Evolutionary conservation across 768 basidiomycete species (phyloP).

Genomic region (Tricholoma sp.): DNA sequence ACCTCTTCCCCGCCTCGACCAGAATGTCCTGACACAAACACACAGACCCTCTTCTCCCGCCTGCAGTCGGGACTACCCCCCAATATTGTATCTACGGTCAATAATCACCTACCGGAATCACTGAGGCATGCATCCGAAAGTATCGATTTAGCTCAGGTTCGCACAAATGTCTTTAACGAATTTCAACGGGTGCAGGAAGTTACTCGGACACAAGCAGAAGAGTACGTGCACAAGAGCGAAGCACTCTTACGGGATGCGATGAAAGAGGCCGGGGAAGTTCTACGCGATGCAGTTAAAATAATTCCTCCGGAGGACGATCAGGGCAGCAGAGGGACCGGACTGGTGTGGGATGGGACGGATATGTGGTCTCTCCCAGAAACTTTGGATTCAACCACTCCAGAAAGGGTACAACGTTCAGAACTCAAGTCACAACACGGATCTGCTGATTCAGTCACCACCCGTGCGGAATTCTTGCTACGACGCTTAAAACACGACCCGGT

Average conservation of each 20-base stretch:
- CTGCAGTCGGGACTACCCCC: conserved; percentile 74
- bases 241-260: conserved; percentile 59
- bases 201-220: conserved; percentile 73
- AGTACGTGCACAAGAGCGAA: conserved; percentile 76
- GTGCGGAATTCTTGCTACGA: conserved; percentile 72
- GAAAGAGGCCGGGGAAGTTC: conserved; percentile 75
- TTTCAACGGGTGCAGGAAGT: conserved; percentile 73
- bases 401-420: neutral
- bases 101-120: conserved; percentile 62
- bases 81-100: conserved; percentile 63
- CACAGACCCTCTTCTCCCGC: conserved; percentile 56
- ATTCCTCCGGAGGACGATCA: conserved; percentile 67
- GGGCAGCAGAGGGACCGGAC: conserved; percentile 25
- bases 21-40: conserved; percentile 13
- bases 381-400: conserved; percentile 12
- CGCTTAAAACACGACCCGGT: conserved; percentile 71
- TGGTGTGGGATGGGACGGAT: conserved; percentile 83
- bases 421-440: conserved; percentile 23
- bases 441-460: conserved; percentile 52
- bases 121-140: conserved; percentile 56
- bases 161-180: conserved; percentile 56
- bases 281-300: conserved; percentile 89
- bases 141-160: conserved; percentile 65
- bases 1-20: conserved; percentile 8
- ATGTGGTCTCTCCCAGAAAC: conserved; percentile 70